These are phyloP conservation scores for Echeveria elegans DNA, from an alignment of 164 flowering plant genomes.

Conservation along the genomic window DNA sequence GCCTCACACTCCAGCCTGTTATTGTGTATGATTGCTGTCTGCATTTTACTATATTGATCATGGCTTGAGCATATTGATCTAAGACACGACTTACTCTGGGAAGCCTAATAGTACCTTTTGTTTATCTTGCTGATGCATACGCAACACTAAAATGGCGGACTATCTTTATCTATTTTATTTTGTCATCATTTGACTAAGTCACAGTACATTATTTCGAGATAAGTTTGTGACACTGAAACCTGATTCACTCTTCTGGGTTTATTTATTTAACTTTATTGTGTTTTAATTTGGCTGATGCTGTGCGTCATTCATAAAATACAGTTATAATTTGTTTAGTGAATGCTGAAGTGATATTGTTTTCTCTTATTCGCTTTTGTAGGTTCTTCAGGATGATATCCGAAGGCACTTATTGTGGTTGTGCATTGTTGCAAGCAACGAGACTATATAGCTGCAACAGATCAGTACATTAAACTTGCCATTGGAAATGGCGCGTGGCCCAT, in stretches of 20 bases:
- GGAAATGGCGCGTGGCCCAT: conserved; percentile 99
- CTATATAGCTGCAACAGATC: conserved; percentile 93
- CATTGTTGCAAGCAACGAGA: conserved; percentile 79
- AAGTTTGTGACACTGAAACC: no score
- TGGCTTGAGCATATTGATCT: background rate
- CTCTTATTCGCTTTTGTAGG: conserved; percentile 24
- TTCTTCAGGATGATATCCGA: conserved; percentile 86
- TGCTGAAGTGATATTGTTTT: background rate
- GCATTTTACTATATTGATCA: background rate
- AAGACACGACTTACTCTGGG: background rate
- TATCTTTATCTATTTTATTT: no score
- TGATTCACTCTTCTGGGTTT: no score
- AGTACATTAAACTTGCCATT: conserved; percentile 87
- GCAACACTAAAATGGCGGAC: no score
- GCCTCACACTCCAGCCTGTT: no score
- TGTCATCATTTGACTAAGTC: no score
- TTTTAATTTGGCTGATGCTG: background rate
- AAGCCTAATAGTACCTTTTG: no score
- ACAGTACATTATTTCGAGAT: no score
- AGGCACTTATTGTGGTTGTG: conserved; percentile 67
- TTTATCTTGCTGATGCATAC: no score
- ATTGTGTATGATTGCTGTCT: background rate
- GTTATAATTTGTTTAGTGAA: background rate
- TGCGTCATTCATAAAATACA: background rate
- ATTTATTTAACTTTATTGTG: no score